Conservation (phyloP, 192 early-diverging fungal genomes). For the Backusella morwellensis region DNA sequence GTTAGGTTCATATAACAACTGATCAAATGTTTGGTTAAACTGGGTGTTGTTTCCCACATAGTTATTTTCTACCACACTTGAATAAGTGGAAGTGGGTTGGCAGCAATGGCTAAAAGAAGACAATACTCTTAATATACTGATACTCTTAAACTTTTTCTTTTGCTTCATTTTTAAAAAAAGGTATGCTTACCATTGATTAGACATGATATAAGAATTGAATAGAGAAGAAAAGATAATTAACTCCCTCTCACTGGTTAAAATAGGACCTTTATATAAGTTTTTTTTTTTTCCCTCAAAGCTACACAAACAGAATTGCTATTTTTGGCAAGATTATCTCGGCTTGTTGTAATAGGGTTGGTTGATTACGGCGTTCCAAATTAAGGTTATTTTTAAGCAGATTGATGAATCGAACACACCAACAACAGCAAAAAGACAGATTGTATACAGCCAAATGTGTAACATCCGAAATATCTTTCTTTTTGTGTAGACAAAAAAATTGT, state of each 20-base stretch:
- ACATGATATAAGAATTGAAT: background rate
- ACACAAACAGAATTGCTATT: background rate
- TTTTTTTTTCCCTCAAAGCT: background rate
- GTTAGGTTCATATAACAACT: background rate
- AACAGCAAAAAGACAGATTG: background rate
- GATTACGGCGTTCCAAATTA: slow-evolving; percentile 1
- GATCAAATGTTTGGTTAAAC: background rate
- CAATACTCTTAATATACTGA: background rate
- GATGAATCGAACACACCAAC: background rate
- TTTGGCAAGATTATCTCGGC: background rate
- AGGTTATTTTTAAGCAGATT: background rate
- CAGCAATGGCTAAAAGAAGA: background rate
- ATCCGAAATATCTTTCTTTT: background rate
- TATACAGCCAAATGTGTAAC: background rate
- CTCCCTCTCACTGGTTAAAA: background rate
- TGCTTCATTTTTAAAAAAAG: background rate
- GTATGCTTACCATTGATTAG: background rate
- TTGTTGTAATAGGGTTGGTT: background rate
- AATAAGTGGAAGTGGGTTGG: background rate
- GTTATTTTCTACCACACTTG: background rate
- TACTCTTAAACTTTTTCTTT: background rate
- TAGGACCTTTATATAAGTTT: background rate
- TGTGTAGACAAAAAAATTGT: background rate
- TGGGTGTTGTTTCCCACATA: background rate
- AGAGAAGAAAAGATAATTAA: background rate